Percentiles rank a stretch among this genome's conserved stretches.
phyloP scores from a whole-genome alignment of 768 basidiomycete genomes.

The Russula compacta region DNA sequence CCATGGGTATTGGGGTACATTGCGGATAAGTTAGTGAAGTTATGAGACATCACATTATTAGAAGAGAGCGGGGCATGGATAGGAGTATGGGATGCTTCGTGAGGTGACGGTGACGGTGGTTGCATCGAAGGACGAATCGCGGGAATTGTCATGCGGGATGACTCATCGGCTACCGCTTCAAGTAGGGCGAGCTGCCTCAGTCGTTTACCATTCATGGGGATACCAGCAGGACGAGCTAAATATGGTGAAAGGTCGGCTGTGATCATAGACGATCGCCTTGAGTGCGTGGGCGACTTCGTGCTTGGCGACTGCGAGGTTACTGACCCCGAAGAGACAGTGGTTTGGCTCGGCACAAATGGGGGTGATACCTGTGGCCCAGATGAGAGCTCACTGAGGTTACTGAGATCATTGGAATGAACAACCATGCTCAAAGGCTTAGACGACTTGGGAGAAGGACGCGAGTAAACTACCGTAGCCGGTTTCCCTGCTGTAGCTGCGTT shows the following conservation, averaged over 20 bases:
- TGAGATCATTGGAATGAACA: neutral
- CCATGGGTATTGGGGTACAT: constrained; percentile 21
- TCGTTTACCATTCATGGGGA: constrained; percentile 50
- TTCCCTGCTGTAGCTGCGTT: neutral
- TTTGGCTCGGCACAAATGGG: neutral
- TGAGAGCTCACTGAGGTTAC: neutral
- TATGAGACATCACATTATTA: constrained; percentile 14
- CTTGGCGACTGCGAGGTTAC: constrained; percentile 5
- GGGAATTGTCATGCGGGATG: constrained; percentile 45
- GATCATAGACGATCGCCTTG: constrained; percentile 36
- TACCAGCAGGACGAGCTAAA: constrained; percentile 43
- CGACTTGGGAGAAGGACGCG: neutral
- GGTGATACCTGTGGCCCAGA: neutral
- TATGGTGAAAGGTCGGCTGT: constrained; percentile 66
- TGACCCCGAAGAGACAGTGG: constrained; percentile 11
- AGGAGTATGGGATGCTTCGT: neutral
- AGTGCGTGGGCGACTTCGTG: constrained; percentile 22
- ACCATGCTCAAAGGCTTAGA: neutral
- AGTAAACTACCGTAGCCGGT: neutral
- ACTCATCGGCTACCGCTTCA: constrained; percentile 66
- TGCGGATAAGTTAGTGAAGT: constrained; percentile 21
- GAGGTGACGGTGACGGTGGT: neutral
- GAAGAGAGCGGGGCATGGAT: constrained; percentile 5
- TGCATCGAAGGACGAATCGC: constrained; percentile 19
- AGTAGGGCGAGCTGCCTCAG: constrained; percentile 63